These are phyloP conservation scores for Fusarium beomiforme DNA, from an alignment of 2,329 filamentous ascomycete species.

Conservation along the genomic window DNA sequence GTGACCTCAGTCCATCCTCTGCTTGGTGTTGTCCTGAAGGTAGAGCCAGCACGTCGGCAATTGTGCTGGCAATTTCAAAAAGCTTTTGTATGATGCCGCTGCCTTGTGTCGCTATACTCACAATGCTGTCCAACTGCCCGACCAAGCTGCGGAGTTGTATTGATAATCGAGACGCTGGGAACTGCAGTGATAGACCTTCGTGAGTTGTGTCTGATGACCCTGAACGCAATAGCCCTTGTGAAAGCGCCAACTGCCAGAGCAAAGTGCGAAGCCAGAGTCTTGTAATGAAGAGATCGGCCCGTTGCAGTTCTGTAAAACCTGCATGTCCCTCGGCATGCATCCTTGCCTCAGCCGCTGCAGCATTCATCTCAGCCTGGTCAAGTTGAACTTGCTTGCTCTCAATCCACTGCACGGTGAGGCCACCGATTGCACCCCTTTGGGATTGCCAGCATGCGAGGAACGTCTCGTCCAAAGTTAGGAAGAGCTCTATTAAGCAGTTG, in stretches of 20 bases:
- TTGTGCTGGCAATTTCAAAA: conserved; percentile 68
- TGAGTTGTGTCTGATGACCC: conserved; percentile 46
- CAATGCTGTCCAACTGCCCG: conserved; percentile 47
- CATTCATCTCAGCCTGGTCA: conserved; percentile 50
- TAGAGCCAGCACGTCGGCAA: conserved; percentile 66
- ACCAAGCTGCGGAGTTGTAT: conserved; percentile 52
- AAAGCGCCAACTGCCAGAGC: conserved; percentile 55
- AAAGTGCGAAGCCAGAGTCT: conserved; percentile 54
- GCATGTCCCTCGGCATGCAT: conserved; percentile 41
- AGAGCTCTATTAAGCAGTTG: conserved; percentile 51
- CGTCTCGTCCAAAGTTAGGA: conserved; percentile 51
- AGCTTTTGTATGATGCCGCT: conserved; percentile 67
- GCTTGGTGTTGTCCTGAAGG: conserved; percentile 52
- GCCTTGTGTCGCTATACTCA: conserved; percentile 64
- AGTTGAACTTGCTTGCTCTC: conserved; percentile 54
- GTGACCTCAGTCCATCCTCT: conserved; percentile 56
- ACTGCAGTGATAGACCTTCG: conserved; percentile 52
- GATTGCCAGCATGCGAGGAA: conserved; percentile 52
- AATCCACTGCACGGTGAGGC: conserved; percentile 52
- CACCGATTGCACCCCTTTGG: conserved; percentile 42
- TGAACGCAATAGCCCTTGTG: conserved; percentile 51
- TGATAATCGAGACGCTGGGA: conserved; percentile 52
- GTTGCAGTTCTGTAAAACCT: conserved; percentile 51
- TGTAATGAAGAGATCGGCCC: conserved; percentile 54
- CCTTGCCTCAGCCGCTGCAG: conserved; percentile 42